Base-by-base conservation (phyloP, 108 stramenopile genomes). In the Pseudonitzschia pungens region DNA sequence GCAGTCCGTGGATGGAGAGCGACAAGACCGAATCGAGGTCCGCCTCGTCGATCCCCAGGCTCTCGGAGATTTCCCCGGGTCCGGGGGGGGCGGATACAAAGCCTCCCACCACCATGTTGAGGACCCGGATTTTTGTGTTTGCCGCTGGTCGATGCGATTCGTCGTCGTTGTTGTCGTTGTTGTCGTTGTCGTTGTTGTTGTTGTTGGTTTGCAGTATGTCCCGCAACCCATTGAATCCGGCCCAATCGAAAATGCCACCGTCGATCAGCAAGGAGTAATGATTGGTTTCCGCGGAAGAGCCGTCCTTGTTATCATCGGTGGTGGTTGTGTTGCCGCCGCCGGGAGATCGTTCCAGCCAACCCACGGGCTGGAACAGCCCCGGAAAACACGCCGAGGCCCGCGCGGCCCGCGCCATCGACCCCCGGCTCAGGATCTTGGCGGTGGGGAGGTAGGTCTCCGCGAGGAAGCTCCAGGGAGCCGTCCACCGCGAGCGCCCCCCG, bases 381-480 rank as follows among this genome's bases (percentile, higher is more conserved):
- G 92, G 92, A 76, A 93, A 93, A 28, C 86, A 86, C 9, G 92
- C 92, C 57, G 85, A 86, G 29, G 89, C 83, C 22, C 92, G 72
- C 14, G 89, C 92, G 31, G 92, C 89, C 41, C 86, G 87, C 0
- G 89, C 89, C 89, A 90, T 89, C 57, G 83, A 84, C 11, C 92
- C 89, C 29, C 57, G 20, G 8, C 60, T 71, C 71, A 93, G 33
- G 22, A 88, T 54, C 65, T 60, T 72, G 4, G 85, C 84, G 62
- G 66, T 62, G 14, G 60, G 60, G 14, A 62, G 29, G 20, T 24
- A 55, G 26, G 60, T n/a, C 20, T 10, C 29, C 14, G n/a, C 32
- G 4, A 62, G 3, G 20, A 4, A 62, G 1, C 15, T 31, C 57
- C 31, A 58, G 26, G 57, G 57, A 58, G 26, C 14, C 26, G 15